Conservation (phyloP, 495 filamentous ascomycete species). For the Penicillium ucsense region DNA sequence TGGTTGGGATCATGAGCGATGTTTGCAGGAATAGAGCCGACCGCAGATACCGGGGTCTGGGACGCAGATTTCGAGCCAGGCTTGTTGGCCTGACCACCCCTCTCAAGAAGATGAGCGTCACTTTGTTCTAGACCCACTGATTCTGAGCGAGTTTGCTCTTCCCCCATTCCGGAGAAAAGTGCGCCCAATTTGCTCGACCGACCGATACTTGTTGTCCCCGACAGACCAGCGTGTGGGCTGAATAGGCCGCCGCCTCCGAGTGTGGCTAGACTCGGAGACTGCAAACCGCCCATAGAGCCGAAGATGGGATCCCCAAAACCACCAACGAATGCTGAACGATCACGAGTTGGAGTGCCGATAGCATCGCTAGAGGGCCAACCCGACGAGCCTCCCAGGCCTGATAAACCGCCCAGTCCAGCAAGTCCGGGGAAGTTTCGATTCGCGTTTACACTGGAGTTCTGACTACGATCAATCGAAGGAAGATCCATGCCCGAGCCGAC, state of each 20-base stretch:
- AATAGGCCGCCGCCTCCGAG: conserved; percentile 48
- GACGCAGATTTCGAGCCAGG: conserved; percentile 29
- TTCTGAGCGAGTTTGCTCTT: conserved; percentile 43
- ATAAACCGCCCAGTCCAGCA: conserved; percentile 49
- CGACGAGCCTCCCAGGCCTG: conserved; percentile 46
- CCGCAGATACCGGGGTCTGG: conserved; percentile 33
- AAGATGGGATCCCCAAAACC: conserved; percentile 70
- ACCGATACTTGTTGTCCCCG: conserved; percentile 44
- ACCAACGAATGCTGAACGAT: conserved; percentile 50
- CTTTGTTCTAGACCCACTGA: conserved; percentile 40
- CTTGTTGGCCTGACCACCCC: conserved; percentile 18
- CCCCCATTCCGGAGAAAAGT: conserved; percentile 86
- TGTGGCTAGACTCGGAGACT: conserved; percentile 61
- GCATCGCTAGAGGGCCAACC: conserved; percentile 58
- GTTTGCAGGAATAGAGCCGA: conserved; percentile 31
- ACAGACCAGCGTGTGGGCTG: conserved; percentile 38
- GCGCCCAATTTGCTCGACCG: conserved; percentile 78
- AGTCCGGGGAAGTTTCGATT: conserved; percentile 59
- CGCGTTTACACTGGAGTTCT: conserved; percentile 74
- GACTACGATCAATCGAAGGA: conserved; percentile 65
- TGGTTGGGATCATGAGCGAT: conserved; percentile 21
- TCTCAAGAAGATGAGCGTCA: conserved; percentile 19
- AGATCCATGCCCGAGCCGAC: conserved; percentile 52
- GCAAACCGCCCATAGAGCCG: conserved; percentile 58
- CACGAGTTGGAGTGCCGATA: conserved; percentile 64